Evolutionary conservation across 2,329 filamentous ascomycete species (phyloP).

Genomic region (Nannizzia gypsea): DNA sequence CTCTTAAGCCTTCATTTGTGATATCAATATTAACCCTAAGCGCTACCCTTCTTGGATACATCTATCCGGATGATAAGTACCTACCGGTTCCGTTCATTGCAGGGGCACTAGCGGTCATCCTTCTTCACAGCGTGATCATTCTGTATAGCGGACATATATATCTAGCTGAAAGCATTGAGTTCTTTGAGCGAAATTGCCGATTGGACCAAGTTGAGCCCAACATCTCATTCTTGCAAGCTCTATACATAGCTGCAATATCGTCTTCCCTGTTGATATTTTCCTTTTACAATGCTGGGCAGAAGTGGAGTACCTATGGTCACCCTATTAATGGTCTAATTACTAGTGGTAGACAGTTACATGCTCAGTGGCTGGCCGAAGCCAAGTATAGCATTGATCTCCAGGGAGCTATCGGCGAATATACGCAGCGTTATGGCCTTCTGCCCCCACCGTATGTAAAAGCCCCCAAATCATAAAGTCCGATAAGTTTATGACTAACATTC

Average conservation of each 20-base stretch:
- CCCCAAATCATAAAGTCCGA: background rate
- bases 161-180: slow-evolving; percentile 12
- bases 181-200: too few relatives aligned
- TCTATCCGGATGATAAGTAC: background rate
- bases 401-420: slow-evolving; percentile 43
- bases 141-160: slow-evolving; percentile 21
- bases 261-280: slow-evolving; percentile 26
- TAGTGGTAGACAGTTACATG: slow-evolving; percentile 37
- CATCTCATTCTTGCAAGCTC: too few relatives aligned
- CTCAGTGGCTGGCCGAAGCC: slow-evolving; percentile 39
- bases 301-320: slow-evolving; percentile 34
- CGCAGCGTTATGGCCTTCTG: slow-evolving; percentile 40
- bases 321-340: slow-evolving; percentile 46
- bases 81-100: slow-evolving; percentile 24
- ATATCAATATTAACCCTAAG: slow-evolving; percentile 23
- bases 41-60: background rate
- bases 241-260: too few relatives aligned
- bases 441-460: slow-evolving; percentile 42
- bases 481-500: background rate
- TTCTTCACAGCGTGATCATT: slow-evolving; percentile 22
- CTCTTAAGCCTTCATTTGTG: slow-evolving; percentile 30
- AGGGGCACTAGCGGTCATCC: slow-evolving; percentile 23
- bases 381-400: slow-evolving; percentile 37
- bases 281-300: slow-evolving; percentile 32
- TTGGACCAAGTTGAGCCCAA: too few relatives aligned